phyloP scores from a whole-genome alignment of 306 rosid species.

The Cyclanthera cordifolia region DNA sequence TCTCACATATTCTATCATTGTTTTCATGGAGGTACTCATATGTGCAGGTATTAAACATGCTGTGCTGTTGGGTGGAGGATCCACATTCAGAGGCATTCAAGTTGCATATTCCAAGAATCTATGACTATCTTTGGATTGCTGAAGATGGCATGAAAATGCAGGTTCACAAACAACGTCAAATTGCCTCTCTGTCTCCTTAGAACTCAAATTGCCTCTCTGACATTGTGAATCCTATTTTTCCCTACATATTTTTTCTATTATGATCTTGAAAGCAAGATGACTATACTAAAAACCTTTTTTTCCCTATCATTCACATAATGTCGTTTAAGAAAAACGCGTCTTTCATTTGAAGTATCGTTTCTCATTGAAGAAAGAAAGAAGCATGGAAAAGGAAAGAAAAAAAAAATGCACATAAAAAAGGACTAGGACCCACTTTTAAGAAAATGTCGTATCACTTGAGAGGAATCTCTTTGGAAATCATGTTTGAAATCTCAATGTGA shows the following conservation, averaged over 20 bases:
- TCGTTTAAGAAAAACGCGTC: background rate
- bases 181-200: background rate
- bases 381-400: background rate
- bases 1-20: background rate
- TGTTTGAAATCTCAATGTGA: no score
- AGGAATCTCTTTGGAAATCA: background rate
- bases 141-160: conserved; percentile 98
- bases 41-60: conserved; percentile 78
- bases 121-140: conserved; percentile 76
- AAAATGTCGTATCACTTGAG: background rate
- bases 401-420: background rate
- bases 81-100: conserved; percentile 77
- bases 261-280: background rate
- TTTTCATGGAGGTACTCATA: conserved; percentile 1
- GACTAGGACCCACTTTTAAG: background rate
- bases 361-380: background rate
- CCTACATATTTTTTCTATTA: background rate
- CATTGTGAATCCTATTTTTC: background rate
- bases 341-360: background rate
- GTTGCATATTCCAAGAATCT: conserved; percentile 68
- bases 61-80: conserved; percentile 84
- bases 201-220: background rate
- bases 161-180: conserved; percentile 24
- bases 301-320: background rate
- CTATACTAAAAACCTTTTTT: background rate